phyloP scores from a whole-genome alignment of 495 filamentous ascomycete genomes.

The Terfezia boudieri region DNA sequence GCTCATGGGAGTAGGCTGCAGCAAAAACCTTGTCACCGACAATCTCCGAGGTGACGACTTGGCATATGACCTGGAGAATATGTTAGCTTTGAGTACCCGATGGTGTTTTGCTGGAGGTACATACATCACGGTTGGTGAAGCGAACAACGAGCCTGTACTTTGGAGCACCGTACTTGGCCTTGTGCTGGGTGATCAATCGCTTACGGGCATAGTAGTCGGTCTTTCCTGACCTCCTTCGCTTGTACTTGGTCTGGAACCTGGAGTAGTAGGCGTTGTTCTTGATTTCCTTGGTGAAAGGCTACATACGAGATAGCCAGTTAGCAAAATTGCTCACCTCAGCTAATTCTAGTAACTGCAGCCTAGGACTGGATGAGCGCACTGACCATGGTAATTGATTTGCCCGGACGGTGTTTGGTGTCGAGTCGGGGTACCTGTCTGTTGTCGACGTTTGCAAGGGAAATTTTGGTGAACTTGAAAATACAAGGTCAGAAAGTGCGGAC shows the following conservation, averaged over 20 bases:
- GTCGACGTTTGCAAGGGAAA: background rate
- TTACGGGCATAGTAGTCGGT: conserved; percentile 99
- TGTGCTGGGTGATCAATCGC: conserved; percentile 97
- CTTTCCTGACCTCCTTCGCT: conserved; percentile 86
- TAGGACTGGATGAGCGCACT: no score
- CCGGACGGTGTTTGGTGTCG: background rate
- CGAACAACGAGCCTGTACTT: conserved; percentile 99
- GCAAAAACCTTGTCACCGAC: conserved; percentile 88
- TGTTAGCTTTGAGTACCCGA: background rate
- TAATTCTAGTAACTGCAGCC: no score
- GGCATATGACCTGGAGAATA: conserved; percentile 50
- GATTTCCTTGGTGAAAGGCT: conserved; percentile 86
- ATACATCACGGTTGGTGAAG: conserved; percentile 90
- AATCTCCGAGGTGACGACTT: conserved; percentile 94
- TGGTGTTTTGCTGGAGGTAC: background rate
- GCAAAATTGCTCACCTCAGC: no score
- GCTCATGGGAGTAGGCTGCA: conserved; percentile 91
- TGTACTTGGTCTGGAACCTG: conserved; percentile 99
- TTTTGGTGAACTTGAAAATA: background rate
- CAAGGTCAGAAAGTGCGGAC: background rate
- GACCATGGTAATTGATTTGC: background rate
- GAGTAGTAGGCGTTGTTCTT: conserved; percentile 95
- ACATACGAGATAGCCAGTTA: conserved; percentile 19
- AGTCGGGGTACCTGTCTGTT: background rate
- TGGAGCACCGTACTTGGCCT: conserved; percentile 99